These are phyloP conservation scores for Lepiota venenata DNA, from an alignment of 768 basidiomycete species.

Conservation along the genomic window DNA sequence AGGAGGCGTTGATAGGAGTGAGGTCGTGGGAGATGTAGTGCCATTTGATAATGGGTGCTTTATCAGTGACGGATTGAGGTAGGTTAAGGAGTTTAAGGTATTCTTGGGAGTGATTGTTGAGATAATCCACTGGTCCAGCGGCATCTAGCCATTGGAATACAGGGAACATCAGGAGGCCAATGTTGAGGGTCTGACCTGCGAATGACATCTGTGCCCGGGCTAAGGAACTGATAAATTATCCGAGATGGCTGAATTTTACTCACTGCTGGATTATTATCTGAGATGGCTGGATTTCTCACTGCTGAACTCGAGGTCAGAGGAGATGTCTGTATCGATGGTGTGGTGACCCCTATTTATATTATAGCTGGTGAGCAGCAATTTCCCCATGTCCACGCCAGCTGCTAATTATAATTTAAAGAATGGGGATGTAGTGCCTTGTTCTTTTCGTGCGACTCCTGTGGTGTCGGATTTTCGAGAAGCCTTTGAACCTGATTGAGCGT, in stretches of 20 bases:
- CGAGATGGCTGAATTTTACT: neutral
- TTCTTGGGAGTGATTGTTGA: conserved; percentile 18
- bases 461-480: too few relatives aligned
- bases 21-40: conserved; percentile 19
- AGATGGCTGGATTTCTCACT: neutral
- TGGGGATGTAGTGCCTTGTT: too few relatives aligned
- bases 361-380: too few relatives aligned
- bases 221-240: neutral
- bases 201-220: neutral
- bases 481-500: neutral
- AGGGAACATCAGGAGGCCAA: conserved; percentile 21
- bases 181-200: conserved; percentile 10
- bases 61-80: conserved; percentile 12
- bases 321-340: too few relatives aligned
- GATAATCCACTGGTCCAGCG: conserved; percentile 22
- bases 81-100: neutral
- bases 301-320: too few relatives aligned
- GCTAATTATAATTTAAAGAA: too few relatives aligned
- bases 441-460: too few relatives aligned
- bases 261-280: too few relatives aligned
- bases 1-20: conserved; percentile 14
- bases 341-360: too few relatives aligned
- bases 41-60: conserved; percentile 21
- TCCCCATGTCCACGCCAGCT: too few relatives aligned
- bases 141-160: conserved; percentile 24